A percentile compares a stretch with the other conserved stretches of the same genome.
Evolutionary conservation across 2,329 filamentous ascomycete genomes (phyloP).

Genomic region (Onygenales sp.): DNA sequence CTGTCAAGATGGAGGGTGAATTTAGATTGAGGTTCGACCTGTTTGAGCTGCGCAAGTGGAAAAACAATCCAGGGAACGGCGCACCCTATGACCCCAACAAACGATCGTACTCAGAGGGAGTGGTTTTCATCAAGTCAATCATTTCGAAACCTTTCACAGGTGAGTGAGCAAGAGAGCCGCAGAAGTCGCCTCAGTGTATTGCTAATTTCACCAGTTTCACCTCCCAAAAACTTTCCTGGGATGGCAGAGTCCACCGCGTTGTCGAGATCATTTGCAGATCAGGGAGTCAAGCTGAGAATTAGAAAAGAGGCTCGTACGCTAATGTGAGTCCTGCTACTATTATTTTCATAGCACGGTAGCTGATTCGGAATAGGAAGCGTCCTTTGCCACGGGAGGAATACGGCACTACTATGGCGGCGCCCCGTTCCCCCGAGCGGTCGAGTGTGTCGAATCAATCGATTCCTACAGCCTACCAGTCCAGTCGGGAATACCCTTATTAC

Average conservation of each 20-base stretch:
- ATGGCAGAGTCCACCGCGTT: conserved; percentile 74
- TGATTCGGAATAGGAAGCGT: conserved; percentile 26
- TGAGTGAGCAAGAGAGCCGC: conserved; percentile 28
- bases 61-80: conserved; percentile 1
- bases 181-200: neutral
- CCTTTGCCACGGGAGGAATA: conserved; percentile 27
- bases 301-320: conserved; percentile 69
- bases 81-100: neutral
- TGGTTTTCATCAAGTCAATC: conserved; percentile 44
- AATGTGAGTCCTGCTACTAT: conserved; percentile 21
- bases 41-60: conserved; percentile 59
- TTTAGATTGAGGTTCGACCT: conserved; percentile 69
- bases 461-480: conserved; percentile 14
- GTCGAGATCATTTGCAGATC: conserved; percentile 74
- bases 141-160: conserved; percentile 61
- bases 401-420: conserved; percentile 21
- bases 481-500: conserved; percentile 25
- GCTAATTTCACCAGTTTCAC: conserved; percentile 22
- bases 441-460: conserved; percentile 10
- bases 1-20: conserved; percentile 62
- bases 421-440: conserved; percentile 28
- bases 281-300: conserved; percentile 72
- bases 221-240: conserved; percentile 63
- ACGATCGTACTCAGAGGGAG: conserved; percentile 25
- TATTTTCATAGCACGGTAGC: conserved; percentile 10